Evolutionary conservation across 2,329 filamentous ascomycete genomes (phyloP).

Genomic region (Claviceps paspali): DNA sequence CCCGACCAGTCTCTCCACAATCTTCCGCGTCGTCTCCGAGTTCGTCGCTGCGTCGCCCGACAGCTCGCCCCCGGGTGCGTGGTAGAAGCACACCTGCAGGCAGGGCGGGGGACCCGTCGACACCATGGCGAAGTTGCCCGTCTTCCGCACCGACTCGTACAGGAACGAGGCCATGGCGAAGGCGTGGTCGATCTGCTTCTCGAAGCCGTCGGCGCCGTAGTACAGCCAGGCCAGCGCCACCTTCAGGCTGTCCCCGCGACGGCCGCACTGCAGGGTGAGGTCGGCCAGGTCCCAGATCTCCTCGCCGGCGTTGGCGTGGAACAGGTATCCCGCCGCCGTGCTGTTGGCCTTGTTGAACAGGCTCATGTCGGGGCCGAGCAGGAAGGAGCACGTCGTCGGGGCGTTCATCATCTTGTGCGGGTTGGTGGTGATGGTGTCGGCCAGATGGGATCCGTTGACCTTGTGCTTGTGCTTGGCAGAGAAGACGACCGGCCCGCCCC

Average conservation of each 20-base stretch:
- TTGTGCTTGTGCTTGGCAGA: conserved; percentile 46
- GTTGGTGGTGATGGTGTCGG: conserved; percentile 74
- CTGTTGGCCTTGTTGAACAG: conserved; percentile 76
- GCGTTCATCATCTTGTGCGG: conserved; percentile 96
- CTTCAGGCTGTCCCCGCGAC: conserved; percentile 73
- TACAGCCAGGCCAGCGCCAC: conserved; percentile 81
- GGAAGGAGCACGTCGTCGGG: conserved; percentile 79
- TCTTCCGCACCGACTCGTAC: conserved; percentile 38
- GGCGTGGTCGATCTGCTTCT: conserved; percentile 51
- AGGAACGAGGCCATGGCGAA: conserved; percentile 59
- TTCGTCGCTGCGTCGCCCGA: conserved; percentile 27
- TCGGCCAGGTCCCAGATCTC: conserved; percentile 85
- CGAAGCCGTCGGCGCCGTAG: conserved; percentile 66
- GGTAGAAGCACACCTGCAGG: conserved; percentile 92
- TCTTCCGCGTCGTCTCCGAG: conserved; percentile 31
- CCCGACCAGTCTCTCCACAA: conserved; percentile 31
- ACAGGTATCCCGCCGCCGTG: conserved; percentile 72
- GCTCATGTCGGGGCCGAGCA: conserved; percentile 61
- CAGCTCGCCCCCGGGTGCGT: conserved; percentile 41
- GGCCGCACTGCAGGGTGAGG: conserved; percentile 83
- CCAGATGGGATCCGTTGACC: conserved; percentile 55
- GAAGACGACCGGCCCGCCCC: conserved; percentile 79
- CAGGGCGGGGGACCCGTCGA: conserved; percentile 69
- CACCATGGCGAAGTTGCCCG: conserved; percentile 52
- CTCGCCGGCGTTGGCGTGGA: conserved; percentile 41